These are phyloP conservation scores for Sodiomyces alkalinus DNA, from an alignment of 2,329 filamentous ascomycete genomes.

Conservation along the genomic window DNA sequence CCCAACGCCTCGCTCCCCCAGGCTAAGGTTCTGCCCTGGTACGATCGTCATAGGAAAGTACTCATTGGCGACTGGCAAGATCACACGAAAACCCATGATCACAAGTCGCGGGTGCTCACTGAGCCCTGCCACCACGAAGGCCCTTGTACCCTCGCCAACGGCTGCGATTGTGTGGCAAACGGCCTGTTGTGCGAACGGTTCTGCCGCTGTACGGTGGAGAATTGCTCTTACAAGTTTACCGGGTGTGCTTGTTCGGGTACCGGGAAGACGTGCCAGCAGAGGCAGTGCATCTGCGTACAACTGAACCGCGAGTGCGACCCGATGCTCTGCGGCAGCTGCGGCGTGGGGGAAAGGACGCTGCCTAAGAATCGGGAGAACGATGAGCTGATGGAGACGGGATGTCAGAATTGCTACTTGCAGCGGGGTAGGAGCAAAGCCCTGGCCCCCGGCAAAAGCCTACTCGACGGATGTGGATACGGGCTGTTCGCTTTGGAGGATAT, in stretches of 20 bases:
- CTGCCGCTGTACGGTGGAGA: conserved; percentile 46
- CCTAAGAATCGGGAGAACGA: conserved; percentile 50
- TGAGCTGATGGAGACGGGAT: conserved; percentile 39
- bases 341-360: conserved; percentile 52
- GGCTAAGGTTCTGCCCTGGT: conserved; percentile 34
- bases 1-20: conserved; percentile 15
- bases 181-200: conserved; percentile 57
- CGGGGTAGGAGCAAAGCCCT: conserved; percentile 50
- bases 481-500: conserved; percentile 58
- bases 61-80: conserved; percentile 40
- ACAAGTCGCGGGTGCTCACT: conserved; percentile 39
- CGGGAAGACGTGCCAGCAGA: conserved; percentile 43
- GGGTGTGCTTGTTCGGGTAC: conserved; percentile 47
- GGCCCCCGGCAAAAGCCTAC: conserved; percentile 53
- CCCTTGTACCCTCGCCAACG: conserved; percentile 39
- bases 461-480: conserved; percentile 57
- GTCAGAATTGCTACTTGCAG: conserved; percentile 60
- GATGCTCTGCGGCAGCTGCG: conserved; percentile 56
- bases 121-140: conserved; percentile 58
- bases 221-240: conserved; percentile 48
- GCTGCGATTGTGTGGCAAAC: conserved; percentile 47
- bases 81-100: conserved; percentile 37
- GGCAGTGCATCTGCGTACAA: conserved; percentile 55
- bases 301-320: conserved; percentile 71
- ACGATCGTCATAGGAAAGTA: conserved; percentile 39